Evolutionary conservation across 2,329 filamentous ascomycete species (phyloP).

Genomic region (Cladophialophora bantiana): DNA sequence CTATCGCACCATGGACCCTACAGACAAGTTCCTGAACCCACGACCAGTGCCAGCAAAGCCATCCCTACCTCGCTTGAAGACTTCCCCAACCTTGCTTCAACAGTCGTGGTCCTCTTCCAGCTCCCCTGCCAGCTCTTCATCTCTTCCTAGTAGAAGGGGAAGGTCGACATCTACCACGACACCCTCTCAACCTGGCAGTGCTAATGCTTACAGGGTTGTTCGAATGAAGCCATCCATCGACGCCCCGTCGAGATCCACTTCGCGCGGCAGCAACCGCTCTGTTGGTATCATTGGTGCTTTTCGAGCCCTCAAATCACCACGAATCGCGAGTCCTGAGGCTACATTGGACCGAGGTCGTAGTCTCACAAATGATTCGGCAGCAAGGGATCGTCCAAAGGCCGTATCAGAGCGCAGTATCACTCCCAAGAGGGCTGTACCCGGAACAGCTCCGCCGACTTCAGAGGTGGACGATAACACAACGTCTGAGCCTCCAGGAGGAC

Average conservation of each 20-base stretch:
- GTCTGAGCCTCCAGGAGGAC: constrained; percentile 20
- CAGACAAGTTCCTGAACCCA: constrained; percentile 76
- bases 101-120: constrained; percentile 34
- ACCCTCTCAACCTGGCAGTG: constrained; percentile 30
- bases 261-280: constrained; percentile 44
- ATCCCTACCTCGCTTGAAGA: constrained; percentile 53
- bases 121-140: constrained; percentile 38
- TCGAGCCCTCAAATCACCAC: constrained; percentile 43
- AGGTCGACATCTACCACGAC: constrained; percentile 38
- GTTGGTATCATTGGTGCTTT: constrained; percentile 49
- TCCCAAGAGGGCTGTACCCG: constrained; percentile 20
- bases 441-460: constrained; percentile 3
- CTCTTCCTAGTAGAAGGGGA: constrained; percentile 25
- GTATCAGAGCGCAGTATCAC: constrained; percentile 23
- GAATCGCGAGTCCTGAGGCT: constrained; percentile 28
- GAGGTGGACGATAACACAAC: constrained; percentile 16
- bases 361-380: constrained; percentile 1
- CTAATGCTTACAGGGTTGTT: constrained; percentile 37
- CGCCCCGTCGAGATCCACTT: constrained; percentile 45
- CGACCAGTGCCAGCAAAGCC: constrained; percentile 62
- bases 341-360: constrained; percentile 22
- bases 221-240: constrained; percentile 41
- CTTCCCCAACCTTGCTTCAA: constrained; percentile 46
- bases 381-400: constrained; percentile 4
- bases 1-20: constrained; percentile 77